These are phyloP conservation scores for Penicillium ochrochloron DNA, from an alignment of 495 filamentous ascomycete genomes.

Conservation along the genomic window DNA sequence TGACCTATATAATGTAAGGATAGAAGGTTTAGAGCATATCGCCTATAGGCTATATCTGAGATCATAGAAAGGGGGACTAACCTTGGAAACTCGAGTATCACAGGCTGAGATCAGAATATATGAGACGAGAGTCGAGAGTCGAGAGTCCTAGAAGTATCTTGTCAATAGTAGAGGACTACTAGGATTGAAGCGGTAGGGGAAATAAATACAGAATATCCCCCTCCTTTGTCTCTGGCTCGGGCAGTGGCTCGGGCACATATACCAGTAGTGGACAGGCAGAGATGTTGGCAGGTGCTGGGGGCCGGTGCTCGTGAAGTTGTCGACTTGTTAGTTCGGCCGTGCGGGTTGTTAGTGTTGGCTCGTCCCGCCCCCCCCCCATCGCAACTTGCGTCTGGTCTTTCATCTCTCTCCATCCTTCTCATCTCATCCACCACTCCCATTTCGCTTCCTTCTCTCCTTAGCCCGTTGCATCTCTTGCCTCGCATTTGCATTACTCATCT, in stretches of 20 bases:
- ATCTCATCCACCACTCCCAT: constrained; percentile 7
- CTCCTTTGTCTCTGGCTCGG: not conserved
- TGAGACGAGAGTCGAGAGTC: not conserved
- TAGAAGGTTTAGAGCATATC: not conserved
- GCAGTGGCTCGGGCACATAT: not conserved
- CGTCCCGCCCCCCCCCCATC: not conserved
- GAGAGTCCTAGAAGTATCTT: not conserved
- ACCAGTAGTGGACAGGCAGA: not conserved
- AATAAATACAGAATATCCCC: not conserved
- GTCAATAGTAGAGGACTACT: not conserved
- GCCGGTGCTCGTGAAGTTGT: constrained; percentile 1
- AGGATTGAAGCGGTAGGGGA: not conserved
- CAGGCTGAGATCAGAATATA: not conserved
- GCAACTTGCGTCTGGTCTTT: constrained; percentile 5
- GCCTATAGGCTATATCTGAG: not conserved
- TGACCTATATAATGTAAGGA: not conserved
- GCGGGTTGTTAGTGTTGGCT: constrained; percentile 3
- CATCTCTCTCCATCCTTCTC: constrained; percentile 7
- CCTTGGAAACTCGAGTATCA: not conserved
- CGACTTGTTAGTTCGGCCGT: not conserved
- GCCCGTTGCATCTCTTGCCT: constrained; percentile 9
- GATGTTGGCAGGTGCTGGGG: constrained; percentile 4
- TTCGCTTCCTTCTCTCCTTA: constrained; percentile 8
- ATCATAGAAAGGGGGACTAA: not conserved
- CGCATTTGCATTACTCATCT: constrained; percentile 14